Percentiles rank a stretch among this genome's conserved stretches.
Conservation (phyloP, 1,284 basidiomycete genomes). For the Vanrija sp. region DNA sequence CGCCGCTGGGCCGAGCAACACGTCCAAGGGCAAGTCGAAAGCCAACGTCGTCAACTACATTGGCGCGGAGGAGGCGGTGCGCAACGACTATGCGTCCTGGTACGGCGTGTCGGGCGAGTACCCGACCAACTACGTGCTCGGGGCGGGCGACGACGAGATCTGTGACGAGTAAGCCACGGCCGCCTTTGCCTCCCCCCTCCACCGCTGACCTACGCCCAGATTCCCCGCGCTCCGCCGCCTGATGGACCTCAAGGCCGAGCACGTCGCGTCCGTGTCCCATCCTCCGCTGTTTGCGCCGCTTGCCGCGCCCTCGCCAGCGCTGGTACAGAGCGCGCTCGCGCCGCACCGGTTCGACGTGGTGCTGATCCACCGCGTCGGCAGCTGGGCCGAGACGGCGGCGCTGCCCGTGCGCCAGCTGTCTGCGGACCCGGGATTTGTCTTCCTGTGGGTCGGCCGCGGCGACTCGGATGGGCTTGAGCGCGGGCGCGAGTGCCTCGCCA, state of each 20-base stretch:
- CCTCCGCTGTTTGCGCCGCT: slow-evolving; percentile 39
- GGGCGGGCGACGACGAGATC: slow-evolving; percentile 74
- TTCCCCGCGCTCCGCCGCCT: slow-evolving; percentile 86
- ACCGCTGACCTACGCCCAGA: slow-evolving; percentile 50
- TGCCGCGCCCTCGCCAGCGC: not conserved
- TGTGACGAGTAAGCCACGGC: slow-evolving; percentile 92
- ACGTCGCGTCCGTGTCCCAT: slow-evolving; percentile 35
- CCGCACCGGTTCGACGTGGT: slow-evolving; percentile 78
- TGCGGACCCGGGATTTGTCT: slow-evolving; percentile 87
- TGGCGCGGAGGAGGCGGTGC: slow-evolving; percentile 86
- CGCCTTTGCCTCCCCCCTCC: slow-evolving; percentile 21
- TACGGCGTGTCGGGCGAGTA: slow-evolving; percentile 87
- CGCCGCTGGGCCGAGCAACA: slow-evolving; percentile 11
- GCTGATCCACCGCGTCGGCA: slow-evolving; percentile 71
- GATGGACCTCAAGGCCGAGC: slow-evolving; percentile 66
- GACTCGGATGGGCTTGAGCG: slow-evolving; percentile 86
- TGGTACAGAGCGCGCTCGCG: slow-evolving; percentile 8
- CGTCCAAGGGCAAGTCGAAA: slow-evolving; percentile 18
- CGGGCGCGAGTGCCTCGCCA: slow-evolving; percentile 82
- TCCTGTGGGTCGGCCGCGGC: slow-evolving; percentile 93
- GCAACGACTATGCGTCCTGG: slow-evolving; percentile 88
- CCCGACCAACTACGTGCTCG: slow-evolving; percentile 86
- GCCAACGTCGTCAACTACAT: slow-evolving; percentile 61
- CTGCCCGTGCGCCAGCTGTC: slow-evolving; percentile 79
- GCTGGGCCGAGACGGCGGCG: slow-evolving; percentile 76